Conservation (phyloP, 2,329 filamentous ascomycete genomes). For the Paraconiothyrium sp. region DNA sequence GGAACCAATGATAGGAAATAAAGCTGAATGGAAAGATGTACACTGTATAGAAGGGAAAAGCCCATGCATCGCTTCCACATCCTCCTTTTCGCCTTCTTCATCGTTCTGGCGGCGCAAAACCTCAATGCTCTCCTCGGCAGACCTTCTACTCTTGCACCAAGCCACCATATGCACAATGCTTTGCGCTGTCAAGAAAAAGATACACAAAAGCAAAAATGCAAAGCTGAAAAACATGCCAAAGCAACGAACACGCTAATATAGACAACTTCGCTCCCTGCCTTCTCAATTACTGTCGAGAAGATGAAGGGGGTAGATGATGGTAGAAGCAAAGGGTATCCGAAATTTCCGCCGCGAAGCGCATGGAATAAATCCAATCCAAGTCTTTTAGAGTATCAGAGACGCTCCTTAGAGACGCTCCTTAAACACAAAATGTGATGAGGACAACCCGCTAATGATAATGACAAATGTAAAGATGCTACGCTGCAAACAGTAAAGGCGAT, state of each 20-base stretch:
- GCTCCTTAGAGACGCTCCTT: constrained; percentile 15
- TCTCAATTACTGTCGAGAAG: not conserved
- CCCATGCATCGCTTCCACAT: constrained; percentile 4
- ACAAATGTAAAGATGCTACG: constrained; percentile 33
- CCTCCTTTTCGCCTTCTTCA: constrained; percentile 4
- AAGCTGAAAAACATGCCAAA: constrained; percentile 17
- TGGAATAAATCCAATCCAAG: constrained; percentile 28
- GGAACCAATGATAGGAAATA: constrained; percentile 8
- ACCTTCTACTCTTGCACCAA: constrained; percentile 22
- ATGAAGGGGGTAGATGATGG: constrained; percentile 13
- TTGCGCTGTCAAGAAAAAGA: constrained; percentile 4
- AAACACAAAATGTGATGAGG: constrained; percentile 19
- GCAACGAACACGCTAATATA: constrained; percentile 14
- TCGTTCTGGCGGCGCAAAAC: not conserved
- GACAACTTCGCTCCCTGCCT: constrained; percentile 6
- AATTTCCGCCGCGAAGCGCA: constrained; percentile 45
- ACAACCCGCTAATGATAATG: constrained; percentile 38
- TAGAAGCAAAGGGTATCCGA: constrained; percentile 43
- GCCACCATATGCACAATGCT: constrained; percentile 19
- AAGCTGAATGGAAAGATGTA: constrained; percentile 31
- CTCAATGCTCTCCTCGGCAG: not conserved
- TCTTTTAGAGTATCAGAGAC: constrained; percentile 23
- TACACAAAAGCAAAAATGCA: constrained; percentile 18
- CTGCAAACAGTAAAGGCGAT: constrained; percentile 29
- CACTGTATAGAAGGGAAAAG: constrained; percentile 33